Base-by-base conservation (phyloP, 176 grass and related monocot species). In the Carex myosuroides region DNA sequence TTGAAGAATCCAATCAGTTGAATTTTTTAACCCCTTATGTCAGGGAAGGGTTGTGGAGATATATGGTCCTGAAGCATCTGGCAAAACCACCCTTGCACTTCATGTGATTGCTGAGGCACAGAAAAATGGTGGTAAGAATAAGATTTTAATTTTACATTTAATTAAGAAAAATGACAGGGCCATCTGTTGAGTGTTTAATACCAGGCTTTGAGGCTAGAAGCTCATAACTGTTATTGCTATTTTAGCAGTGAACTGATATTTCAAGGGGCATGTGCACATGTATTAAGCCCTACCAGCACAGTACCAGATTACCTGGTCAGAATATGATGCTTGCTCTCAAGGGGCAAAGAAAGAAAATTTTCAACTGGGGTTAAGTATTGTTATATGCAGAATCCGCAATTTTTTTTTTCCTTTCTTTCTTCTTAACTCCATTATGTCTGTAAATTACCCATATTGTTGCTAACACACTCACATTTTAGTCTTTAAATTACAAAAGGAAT, bases 41-140 rank as follows among this genome's bases (percentile, higher is more conserved):
- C 66, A 91, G 90, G 90, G 90, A 83, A 82, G 90, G 69, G 83
- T 91, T 60, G 71, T 88, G 58, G 90, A 91, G 69, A 88, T 88
- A 64, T 91, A 91, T 65, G 90, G 90, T 33, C 84, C 90, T 4
- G 90, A 91, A 84, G 90, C 90, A 74, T 91, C 90, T 53, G 87
- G 90, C 12, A 91, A 91, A 84, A 91, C 87, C 41, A 91, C 87
- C 71, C 81, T 91, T 58, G 90, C 90, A 81, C 90, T 91, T 73
- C 90, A 91, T 84, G 71, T 84, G 32, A 86, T 91, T 70, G 83
- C 90, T 72, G 86, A 91, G 62, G 86, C 90, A 86, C 90, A 88
- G 13, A 91, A 86, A 78, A 80, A 61, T 86, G 89, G 89, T 72
- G 89, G 89, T 86, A 88, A 44, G 79, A 82, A 67, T 77, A 58